Percentiles rank a stretch among this genome's conserved stretches.
These are phyloP conservation scores for Gaeumannomyces tritici DNA, from an alignment of 2,329 filamentous ascomycete genomes.

Conservation along the genomic window DNA sequence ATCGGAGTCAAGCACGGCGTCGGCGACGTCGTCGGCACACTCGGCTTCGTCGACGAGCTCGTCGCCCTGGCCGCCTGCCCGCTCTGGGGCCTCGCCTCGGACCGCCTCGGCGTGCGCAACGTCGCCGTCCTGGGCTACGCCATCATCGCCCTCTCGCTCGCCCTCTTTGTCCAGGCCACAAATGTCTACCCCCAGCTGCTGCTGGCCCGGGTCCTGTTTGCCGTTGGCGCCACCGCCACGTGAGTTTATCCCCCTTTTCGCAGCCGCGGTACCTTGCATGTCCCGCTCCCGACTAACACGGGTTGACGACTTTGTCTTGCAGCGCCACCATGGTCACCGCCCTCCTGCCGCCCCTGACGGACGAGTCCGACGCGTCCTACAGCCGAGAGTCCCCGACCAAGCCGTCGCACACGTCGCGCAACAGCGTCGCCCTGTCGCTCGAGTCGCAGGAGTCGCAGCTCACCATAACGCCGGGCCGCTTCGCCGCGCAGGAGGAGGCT, in stretches of 20 bases:
- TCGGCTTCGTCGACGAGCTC: slow-evolving; percentile 78
- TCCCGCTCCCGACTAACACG: background rate
- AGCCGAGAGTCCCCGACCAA: slow-evolving; percentile 18
- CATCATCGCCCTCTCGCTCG: slow-evolving; percentile 68
- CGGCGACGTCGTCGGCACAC: slow-evolving; percentile 72
- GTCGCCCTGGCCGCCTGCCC: slow-evolving; percentile 75
- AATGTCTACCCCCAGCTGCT: slow-evolving; percentile 87
- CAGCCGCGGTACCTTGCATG: background rate
- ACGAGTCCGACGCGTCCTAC: slow-evolving; percentile 27
- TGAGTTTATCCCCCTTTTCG: slow-evolving; percentile 29
- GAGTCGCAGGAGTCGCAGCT: slow-evolving; percentile 67
- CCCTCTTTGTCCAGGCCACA: slow-evolving; percentile 73
- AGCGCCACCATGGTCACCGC: slow-evolving; percentile 94
- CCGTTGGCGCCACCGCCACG: slow-evolving; percentile 82
- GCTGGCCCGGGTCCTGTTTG: slow-evolving; percentile 77
- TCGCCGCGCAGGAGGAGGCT: slow-evolving; percentile 17
- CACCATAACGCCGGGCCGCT: slow-evolving; percentile 63
- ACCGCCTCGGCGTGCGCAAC: slow-evolving; percentile 65
- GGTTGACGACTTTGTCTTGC: background rate
- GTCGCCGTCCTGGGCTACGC: slow-evolving; percentile 70
- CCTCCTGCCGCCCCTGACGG: slow-evolving; percentile 66
- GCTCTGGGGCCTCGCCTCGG: slow-evolving; percentile 67
- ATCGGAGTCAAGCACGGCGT: slow-evolving; percentile 65
- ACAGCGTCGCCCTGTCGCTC: slow-evolving; percentile 56
- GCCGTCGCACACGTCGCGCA: slow-evolving; percentile 31